Percentiles rank a stretch among this genome's conserved stretches.
phyloP scores from a whole-genome alignment of 129 eudicot species.

The Artemisia annua region DNA sequence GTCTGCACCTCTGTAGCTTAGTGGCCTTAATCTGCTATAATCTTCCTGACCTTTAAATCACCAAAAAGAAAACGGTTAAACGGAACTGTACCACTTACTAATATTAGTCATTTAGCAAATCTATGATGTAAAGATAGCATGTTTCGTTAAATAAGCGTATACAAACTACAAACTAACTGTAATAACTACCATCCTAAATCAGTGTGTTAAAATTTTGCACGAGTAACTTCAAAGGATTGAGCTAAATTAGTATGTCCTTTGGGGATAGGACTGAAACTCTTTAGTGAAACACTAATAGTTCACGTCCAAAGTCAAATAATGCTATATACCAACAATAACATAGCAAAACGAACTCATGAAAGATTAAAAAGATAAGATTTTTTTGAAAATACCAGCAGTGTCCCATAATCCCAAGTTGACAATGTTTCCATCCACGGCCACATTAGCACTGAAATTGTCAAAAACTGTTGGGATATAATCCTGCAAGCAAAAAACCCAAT shows the following conservation, averaged over 20 bases:
- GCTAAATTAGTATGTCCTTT: too few species aligned
- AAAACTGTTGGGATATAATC: slow-evolving; percentile 98
- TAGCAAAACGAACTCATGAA: slow-evolving; percentile 1
- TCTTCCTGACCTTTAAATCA: slow-evolving; percentile 84
- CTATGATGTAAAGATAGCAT: too few species aligned
- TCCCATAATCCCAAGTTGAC: slow-evolving; percentile 98
- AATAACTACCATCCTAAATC: too few species aligned
- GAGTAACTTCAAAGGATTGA: too few species aligned
- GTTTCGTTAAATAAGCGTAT: too few species aligned
- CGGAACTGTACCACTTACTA: too few species aligned
- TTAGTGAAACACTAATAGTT: not conserved
- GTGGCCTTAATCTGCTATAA: slow-evolving; percentile 97
- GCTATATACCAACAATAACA: not conserved
- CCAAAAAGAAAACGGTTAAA: not conserved
- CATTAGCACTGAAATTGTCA: slow-evolving; percentile 98
- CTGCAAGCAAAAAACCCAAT: slow-evolving; percentile 43
- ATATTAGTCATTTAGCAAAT: too few species aligned
- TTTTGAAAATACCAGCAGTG: slow-evolving; percentile 73
- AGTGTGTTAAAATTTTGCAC: too few species aligned
- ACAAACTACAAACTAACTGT: too few species aligned
- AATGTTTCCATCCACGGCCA: slow-evolving; percentile 91
- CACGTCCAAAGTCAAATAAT: not conserved
- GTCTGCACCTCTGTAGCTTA: slow-evolving; percentile 98
- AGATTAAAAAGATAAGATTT: slow-evolving; percentile 14
- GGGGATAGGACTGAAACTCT: not conserved